Conservation (phyloP, 2,329 filamentous ascomycete species). For the Dothistroma pini region DNA sequence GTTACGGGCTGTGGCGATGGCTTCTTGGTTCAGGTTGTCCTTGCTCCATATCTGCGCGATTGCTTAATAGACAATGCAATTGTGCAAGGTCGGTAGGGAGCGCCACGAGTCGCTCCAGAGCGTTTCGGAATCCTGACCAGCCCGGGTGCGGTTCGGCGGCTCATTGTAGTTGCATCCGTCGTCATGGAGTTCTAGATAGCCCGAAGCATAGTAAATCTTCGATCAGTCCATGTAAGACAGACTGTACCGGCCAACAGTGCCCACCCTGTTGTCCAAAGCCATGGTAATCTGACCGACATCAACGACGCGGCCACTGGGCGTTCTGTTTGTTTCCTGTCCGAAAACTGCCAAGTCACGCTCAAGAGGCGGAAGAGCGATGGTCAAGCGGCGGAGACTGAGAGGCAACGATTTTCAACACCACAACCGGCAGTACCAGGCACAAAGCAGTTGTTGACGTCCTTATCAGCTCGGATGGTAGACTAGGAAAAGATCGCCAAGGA, state of each 20-base stretch:
- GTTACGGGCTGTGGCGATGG: background rate
- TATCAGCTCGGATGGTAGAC: background rate
- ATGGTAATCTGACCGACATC: too few relatives aligned
- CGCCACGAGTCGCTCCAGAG: background rate
- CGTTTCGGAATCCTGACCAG: background rate
- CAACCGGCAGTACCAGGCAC: background rate
- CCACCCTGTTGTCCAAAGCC: too few relatives aligned
- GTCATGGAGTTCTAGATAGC: background rate
- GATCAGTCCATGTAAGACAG: background rate
- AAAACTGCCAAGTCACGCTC: too few relatives aligned
- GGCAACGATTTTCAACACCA: too few relatives aligned
- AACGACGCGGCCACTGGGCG: too few relatives aligned
- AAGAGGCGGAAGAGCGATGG: too few relatives aligned
- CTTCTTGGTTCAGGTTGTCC: background rate
- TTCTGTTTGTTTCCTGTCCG: too few relatives aligned
- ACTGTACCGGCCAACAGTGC: too few relatives aligned
- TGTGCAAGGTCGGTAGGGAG: background rate
- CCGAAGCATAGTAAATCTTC: background rate
- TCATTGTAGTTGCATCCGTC: background rate
- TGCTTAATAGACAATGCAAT: slow-evolving; percentile 1
- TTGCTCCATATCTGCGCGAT: background rate
- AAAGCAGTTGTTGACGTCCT: background rate
- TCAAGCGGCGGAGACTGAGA: too few relatives aligned
- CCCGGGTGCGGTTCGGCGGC: background rate
- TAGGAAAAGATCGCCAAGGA: background rate